Evolutionary conservation across 352 stramenopile genomes (phyloP).

Genomic region (Phytophthora uliginosa): DNA sequence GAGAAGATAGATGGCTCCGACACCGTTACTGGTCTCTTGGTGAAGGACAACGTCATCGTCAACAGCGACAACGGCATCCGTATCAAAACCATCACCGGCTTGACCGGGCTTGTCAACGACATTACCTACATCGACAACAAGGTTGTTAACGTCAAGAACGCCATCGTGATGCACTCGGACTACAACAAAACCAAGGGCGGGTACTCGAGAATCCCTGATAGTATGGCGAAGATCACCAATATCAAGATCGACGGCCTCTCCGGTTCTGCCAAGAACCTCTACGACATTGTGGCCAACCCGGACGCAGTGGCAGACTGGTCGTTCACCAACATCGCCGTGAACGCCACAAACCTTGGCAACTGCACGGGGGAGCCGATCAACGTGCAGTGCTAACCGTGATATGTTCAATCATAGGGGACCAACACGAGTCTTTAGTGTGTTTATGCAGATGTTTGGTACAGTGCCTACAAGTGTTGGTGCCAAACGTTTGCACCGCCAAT

Average conservation of each 20-base stretch:
- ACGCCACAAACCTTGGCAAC: slow-evolving; percentile 18
- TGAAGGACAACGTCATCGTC: slow-evolving; percentile 30
- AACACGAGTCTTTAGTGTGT: background rate
- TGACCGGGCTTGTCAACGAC: slow-evolving; percentile 28
- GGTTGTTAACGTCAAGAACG: slow-evolving; percentile 23
- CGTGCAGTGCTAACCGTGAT: slow-evolving; percentile 15
- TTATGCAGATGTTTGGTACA: background rate
- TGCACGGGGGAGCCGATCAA: slow-evolving; percentile 20
- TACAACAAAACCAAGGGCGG: slow-evolving; percentile 30
- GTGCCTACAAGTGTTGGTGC: too few species aligned
- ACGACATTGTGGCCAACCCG: slow-evolving; percentile 37
- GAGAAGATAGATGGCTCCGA: slow-evolving; percentile 4
- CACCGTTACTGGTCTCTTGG: slow-evolving; percentile 26
- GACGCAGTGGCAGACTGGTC: slow-evolving; percentile 20
- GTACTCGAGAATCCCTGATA: slow-evolving; percentile 28
- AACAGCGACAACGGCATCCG: slow-evolving; percentile 36
- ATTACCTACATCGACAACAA: slow-evolving; percentile 27
- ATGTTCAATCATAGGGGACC: background rate
- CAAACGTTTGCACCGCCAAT: too few species aligned
- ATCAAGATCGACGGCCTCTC: slow-evolving; percentile 35
- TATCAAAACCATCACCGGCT: slow-evolving; percentile 26
- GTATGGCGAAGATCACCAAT: slow-evolving; percentile 31
- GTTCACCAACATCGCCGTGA: slow-evolving; percentile 25
- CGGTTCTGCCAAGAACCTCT: slow-evolving; percentile 40
- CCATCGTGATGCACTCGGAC: slow-evolving; percentile 22